phyloP scores from a whole-genome alignment of 2,329 filamentous ascomycete species.

The Fusarium sp. region DNA sequence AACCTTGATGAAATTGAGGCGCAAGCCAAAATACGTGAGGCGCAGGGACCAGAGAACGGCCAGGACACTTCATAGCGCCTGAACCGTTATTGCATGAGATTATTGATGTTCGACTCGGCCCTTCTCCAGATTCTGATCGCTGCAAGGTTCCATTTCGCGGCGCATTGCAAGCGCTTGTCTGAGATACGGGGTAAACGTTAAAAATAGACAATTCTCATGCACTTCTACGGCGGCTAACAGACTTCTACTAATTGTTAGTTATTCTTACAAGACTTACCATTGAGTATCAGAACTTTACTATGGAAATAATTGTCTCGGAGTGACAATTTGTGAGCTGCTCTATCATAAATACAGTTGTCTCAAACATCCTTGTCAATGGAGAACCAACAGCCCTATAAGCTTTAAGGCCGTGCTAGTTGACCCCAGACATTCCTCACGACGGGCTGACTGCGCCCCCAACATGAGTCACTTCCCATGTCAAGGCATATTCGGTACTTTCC shows the following conservation, averaged over 20 bases:
- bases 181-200: neutral
- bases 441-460: neutral
- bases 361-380: neutral
- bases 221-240: neutral
- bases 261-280: neutral
- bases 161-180: neutral
- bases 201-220: no score
- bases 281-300: neutral
- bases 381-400: neutral
- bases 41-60: neutral
- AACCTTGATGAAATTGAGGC: neutral
- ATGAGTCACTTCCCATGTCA: constrained; percentile 1
- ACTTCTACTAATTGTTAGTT: accelerated
- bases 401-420: neutral
- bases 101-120: accelerated
- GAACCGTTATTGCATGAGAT: accelerated
- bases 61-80: neutral
- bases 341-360: neutral
- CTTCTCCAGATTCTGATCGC: neutral
- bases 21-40: neutral
- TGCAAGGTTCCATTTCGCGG: neutral
- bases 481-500: neutral
- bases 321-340: neutral
- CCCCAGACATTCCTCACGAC: neutral
- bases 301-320: accelerated